Conservation (phyloP, 1,139 yeast species). For the Lodderomyces margitis region DNA sequence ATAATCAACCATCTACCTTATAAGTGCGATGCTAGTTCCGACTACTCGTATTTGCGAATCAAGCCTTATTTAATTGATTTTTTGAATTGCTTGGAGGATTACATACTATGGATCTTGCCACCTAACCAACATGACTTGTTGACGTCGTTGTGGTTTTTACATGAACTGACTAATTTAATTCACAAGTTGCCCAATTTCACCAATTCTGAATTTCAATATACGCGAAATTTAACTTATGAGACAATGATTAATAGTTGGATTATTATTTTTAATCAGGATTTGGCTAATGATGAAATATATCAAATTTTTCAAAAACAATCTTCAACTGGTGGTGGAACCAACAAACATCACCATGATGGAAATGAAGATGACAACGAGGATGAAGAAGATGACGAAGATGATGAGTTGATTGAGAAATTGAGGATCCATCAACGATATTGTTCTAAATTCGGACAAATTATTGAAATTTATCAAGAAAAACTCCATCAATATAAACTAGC, state of each 20-base stretch:
- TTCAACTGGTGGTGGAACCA: not conserved
- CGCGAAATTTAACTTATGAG: conserved; percentile 70
- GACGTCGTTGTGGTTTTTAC: conserved; percentile 64
- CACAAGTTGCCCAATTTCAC: conserved; percentile 72
- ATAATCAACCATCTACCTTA: conserved; percentile 63
- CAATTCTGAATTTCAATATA: conserved; percentile 70
- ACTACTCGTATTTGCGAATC: conserved; percentile 85
- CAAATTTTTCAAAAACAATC: not conserved
- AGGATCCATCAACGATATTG: conserved; percentile 52
- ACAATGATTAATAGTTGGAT: conserved; percentile 79
- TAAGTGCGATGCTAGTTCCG: conserved; percentile 69
- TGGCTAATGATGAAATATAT: conserved; percentile 12
- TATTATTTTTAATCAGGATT: conserved; percentile 47
- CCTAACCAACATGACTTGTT: conserved; percentile 67
- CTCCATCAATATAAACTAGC: conserved; percentile 9
- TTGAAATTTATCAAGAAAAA: conserved; percentile 47
- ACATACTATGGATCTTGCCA: conserved; percentile 73
- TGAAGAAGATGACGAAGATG: conserved; percentile 31
- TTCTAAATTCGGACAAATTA: conserved; percentile 48
- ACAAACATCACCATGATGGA: too few species aligned
- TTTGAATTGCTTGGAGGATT: conserved; percentile 74
- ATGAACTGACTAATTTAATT: conserved; percentile 62
- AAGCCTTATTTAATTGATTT: conserved; percentile 74
- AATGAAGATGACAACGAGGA: conserved; percentile 19
- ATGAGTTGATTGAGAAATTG: conserved; percentile 45